Base-by-base conservation (phyloP, 495 filamentous ascomycete genomes). In the Penicillium tannophilum region DNA sequence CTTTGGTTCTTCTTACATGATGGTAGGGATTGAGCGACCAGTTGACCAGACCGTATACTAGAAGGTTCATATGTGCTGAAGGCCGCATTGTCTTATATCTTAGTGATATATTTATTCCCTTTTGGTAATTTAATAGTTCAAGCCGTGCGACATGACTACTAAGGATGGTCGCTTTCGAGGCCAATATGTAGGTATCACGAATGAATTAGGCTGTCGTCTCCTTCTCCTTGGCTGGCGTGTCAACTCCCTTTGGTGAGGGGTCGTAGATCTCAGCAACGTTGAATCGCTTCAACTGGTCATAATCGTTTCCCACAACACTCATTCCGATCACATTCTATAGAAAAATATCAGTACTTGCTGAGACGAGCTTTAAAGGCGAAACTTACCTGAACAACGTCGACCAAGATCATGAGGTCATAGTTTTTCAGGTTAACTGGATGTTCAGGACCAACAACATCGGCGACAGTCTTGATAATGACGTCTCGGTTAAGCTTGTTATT, bases 331-430 rank as follows among this genome's bases (percentile, higher is more conserved):
- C 72, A 49, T 89, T 90, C 90, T 92, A 60, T 14, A 60, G 11
- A 20, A 20, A 45, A 65, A 14, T 59, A 62, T 61, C n/a, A 64
- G 53, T 16, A 19, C 28, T 24, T 17, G 35, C 20, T 8, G 9
- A 24, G n/a, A 26, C 11, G 2, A 9, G 20, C 35, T 5, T 9
- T 43, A 14, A 35, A 5, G 26, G 23, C 2, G 39, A 3, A 30
- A 73, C 84, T 69, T 78, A 95, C 93, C 83, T 94, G 87, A 70
- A 89, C 93, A 20, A 99, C 79, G 63, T 96, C 90, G 33, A 98
- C 87, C 36, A 97, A 73, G 62, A 99, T 92, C 30, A 94, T 81
- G 59, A 90, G 76, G 72, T 98, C 92, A 31, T 91, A 92, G 26
- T 84, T 81, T 31, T 78, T 88, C 20, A 99, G 80, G 68, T 97